Evolutionary conservation across 176 grass and related monocot genomes (phyloP).

Genomic region (Phyllostachys edulis): DNA sequence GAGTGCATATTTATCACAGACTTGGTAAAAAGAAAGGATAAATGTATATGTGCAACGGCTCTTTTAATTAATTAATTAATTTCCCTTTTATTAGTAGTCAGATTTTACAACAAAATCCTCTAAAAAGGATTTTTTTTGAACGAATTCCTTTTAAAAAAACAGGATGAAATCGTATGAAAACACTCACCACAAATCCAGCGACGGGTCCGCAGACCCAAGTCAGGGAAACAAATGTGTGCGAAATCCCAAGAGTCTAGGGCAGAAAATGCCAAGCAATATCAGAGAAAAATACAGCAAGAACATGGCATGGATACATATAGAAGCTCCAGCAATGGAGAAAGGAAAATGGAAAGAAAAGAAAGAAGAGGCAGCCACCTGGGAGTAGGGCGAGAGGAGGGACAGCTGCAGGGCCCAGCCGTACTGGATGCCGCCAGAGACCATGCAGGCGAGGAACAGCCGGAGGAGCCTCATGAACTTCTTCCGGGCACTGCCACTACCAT

Average conservation of each 20-base stretch:
- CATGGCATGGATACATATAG: background rate
- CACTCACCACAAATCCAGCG: constrained; percentile 56
- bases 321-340: background rate
- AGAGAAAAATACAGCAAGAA: background rate
- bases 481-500: background rate
- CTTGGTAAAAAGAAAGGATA: background rate
- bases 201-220: constrained; percentile 84
- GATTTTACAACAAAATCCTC: background rate
- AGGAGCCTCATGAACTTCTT: constrained; percentile 4
- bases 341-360: too few species aligned
- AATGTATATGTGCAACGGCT: background rate
- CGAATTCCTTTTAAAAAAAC: background rate
- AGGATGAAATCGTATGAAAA: background rate
- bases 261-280: background rate
- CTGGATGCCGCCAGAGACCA: constrained; percentile 85
- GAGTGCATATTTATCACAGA: background rate
- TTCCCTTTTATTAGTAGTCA: background rate
- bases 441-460: constrained; percentile 66
- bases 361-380: constrained; percentile 25
- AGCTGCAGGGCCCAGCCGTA: constrained; percentile 95
- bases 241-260: constrained; percentile 54
- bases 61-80: too few species aligned
- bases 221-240: constrained; percentile 64
- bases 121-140: background rate
- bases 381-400: constrained; percentile 61